phyloP scores from a whole-genome alignment of 2,329 filamentous ascomycete genomes.

The Stagonosporopsis cucurbitacearum region DNA sequence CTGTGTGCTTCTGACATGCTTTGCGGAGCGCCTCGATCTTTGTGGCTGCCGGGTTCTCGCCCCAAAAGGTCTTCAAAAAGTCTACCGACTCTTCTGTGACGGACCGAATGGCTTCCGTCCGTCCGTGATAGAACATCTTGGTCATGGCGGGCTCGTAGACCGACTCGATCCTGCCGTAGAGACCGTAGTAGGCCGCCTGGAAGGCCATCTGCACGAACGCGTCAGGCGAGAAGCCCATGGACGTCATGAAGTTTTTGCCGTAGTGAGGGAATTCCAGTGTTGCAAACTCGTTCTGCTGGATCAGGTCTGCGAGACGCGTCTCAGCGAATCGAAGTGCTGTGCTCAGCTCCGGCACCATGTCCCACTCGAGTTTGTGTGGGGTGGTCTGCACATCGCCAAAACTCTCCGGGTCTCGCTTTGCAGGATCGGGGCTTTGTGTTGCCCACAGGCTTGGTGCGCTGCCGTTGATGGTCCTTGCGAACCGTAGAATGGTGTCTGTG shows the following conservation, averaged over 20 bases:
- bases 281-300: conserved; percentile 95
- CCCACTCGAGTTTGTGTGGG: conserved; percentile 96
- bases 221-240: conserved; percentile 95
- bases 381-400: conserved; percentile 94
- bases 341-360: conserved; percentile 89
- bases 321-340: conserved; percentile 95
- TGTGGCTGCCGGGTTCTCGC: conserved; percentile 77
- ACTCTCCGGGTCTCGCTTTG: conserved; percentile 86
- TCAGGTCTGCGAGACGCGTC: conserved; percentile 89
- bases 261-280: conserved; percentile 88
- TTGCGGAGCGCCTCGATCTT: conserved; percentile 87
- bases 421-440: conserved; percentile 86
- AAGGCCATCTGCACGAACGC: conserved; percentile 99
- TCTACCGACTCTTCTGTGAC: conserved; percentile 84
- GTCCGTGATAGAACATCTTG: conserved; percentile 88
- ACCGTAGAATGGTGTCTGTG: conserved; percentile 95
- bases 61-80: conserved; percentile 95
- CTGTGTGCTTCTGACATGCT: conserved; percentile 83
- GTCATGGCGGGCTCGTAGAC: conserved; percentile 99
- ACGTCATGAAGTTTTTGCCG: conserved; percentile 97
- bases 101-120: conserved; percentile 89
- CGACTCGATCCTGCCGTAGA: conserved; percentile 92
- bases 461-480: conserved; percentile 93
- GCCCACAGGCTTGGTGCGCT: conserved; percentile 91
- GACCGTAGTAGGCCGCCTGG: conserved; percentile 95